Conservation (phyloP, 1,284 basidiomycete species). For the Ustilago nuda region DNA sequence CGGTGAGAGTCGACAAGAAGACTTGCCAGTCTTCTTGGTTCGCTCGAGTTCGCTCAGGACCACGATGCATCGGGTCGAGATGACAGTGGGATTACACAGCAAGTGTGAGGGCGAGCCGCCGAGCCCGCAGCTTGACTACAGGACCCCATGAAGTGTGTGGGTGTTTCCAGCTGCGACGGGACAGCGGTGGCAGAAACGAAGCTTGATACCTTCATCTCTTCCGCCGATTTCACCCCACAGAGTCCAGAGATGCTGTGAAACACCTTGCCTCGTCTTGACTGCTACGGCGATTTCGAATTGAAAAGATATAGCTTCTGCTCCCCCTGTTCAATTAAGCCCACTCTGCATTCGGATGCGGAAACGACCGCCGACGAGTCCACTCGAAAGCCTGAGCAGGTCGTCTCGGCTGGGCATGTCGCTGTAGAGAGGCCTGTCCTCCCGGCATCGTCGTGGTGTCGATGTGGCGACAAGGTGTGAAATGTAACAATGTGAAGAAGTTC, state of each 20-base stretch:
- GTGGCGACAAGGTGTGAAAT: no score
- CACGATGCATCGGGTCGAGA: no score
- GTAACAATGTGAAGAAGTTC: no score
- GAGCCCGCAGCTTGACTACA: not conserved
- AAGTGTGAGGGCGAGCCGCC: not conserved
- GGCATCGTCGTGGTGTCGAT: no score
- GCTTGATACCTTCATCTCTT: slow-evolving; percentile 1
- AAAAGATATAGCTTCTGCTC: not conserved
- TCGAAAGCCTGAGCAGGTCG: no score
- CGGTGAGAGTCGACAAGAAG: no score
- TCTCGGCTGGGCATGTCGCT: no score
- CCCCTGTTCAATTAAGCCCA: not conserved
- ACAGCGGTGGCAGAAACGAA: not conserved
- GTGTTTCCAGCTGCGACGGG: not conserved
- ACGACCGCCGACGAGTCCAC: no score
- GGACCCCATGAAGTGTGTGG: not conserved
- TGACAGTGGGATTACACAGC: no score
- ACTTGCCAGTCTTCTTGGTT: no score
- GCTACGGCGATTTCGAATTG: not conserved
- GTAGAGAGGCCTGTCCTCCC: no score
- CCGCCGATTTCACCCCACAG: not conserved
- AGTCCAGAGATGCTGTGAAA: not conserved
- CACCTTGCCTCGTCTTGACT: not conserved
- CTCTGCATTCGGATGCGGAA: not conserved
- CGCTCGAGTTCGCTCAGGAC: no score